Percentiles rank a stretch among this genome's conserved stretches.
Evolutionary conservation across 352 stramenopile genomes (phyloP).

Genomic region (Phytophthora vignae): DNA sequence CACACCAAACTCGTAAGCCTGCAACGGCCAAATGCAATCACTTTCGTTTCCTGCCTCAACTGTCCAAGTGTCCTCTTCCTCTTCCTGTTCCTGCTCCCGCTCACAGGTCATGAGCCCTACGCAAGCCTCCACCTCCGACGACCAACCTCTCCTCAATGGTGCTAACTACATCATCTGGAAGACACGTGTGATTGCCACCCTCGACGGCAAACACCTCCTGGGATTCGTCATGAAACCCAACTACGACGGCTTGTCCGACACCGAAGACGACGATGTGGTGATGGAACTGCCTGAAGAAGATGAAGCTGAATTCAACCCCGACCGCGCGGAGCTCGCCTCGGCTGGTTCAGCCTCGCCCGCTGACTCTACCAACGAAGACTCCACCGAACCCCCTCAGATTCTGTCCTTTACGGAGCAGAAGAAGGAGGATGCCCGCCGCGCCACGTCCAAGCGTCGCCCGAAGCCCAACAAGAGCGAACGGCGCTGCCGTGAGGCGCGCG

Average conservation of each 20-base stretch:
- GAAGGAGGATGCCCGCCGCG: background rate
- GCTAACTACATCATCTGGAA: background rate
- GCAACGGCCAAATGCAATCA: background rate
- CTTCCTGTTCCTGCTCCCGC: background rate
- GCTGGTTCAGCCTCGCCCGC: background rate
- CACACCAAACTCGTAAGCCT: too few species aligned
- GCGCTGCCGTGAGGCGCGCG: background rate
- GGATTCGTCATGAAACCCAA: background rate
- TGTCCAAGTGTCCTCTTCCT: background rate
- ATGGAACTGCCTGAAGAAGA: background rate
- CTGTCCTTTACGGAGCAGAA: background rate
- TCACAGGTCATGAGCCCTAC: background rate
- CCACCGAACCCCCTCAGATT: background rate
- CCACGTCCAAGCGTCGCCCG: background rate
- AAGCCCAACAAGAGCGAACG: background rate
- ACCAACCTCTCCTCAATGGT: background rate
- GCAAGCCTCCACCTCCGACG: background rate
- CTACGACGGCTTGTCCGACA: background rate
- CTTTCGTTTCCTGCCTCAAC: slow-evolving; percentile 1
- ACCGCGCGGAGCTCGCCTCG: background rate
- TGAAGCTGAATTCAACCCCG: background rate
- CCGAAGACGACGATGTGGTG: background rate
- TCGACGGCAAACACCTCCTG: slow-evolving; percentile 1
- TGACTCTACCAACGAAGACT: background rate
- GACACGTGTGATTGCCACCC: background rate